A percentile compares a stretch with the other conserved stretches of the same genome.
Conservation (phyloP, 192 early-diverging fungal genomes). For the Backusella tuberculispora region DNA sequence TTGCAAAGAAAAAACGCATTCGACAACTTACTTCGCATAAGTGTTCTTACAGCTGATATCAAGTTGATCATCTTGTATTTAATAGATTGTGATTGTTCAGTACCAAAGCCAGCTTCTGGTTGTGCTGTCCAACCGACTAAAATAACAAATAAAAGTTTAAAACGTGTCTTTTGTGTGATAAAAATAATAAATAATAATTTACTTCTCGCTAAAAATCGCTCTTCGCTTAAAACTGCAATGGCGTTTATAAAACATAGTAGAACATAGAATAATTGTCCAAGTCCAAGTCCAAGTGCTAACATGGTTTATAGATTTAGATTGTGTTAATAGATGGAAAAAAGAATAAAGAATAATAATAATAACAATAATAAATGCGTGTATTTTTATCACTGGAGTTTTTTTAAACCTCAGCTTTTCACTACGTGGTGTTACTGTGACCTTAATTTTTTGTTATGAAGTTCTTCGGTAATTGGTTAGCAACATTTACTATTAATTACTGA, state of each 20-base stretch:
- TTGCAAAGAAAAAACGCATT: neutral
- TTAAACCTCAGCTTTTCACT: neutral
- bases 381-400: too few species aligned
- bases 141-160: conserved; percentile 8
- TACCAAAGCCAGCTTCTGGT: conserved; percentile 58
- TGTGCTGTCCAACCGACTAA: conserved; percentile 50
- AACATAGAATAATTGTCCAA: conserved; percentile 82
- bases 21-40: conserved; percentile 78
- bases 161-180: neutral
- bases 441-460: too few species aligned
- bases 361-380: too few species aligned
- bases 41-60: conserved; percentile 87
- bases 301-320: neutral
- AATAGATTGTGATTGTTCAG: conserved; percentile 66
- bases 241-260: conserved; percentile 85
- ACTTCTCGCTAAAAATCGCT: conserved; percentile 91
- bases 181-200: conserved; percentile 30
- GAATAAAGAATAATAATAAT: too few species aligned
- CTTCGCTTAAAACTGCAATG: conserved; percentile 89
- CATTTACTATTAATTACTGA: too few species aligned
- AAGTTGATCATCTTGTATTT: conserved; percentile 85
- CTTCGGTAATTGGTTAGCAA: too few species aligned
- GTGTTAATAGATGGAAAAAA: neutral
- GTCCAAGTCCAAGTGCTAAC: conserved; percentile 61
- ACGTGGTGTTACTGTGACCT: too few species aligned